Base-by-base conservation (phyloP, 23 red algal genomes). In the Gracilaria caudata region DNA sequence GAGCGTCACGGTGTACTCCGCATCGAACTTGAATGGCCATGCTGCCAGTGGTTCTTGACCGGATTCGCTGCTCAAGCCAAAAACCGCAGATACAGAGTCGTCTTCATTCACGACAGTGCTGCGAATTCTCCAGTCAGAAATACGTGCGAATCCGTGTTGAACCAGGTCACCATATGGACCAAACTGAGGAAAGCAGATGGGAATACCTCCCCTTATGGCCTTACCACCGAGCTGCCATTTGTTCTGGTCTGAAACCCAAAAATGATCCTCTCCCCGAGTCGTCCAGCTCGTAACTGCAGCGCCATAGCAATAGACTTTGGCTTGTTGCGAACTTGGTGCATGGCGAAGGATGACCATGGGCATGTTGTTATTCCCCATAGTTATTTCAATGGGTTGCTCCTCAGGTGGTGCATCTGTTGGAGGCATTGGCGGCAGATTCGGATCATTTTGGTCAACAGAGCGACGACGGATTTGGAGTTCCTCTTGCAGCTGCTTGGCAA, bases 171-270 rank as follows among this genome's bases (percentile, higher is more conserved):
- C 97, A 74, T 94, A 84, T 28, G 81, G 88, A 17, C 97, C 97
- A 92, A 99, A 99, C 93, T 99, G 97, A 10, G 97, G 97, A 75
- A 95, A 99, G 83, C 97, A 99, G 17, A 99, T 86, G 5, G 97
- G 97, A 70, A 99, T 99, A 16, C 95, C 89, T 35, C 82, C 87
- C 23, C 90, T 79, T 7, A 92, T 92, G 7, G 95, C 81, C 77
- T 92, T 91, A 0, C 64, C 81, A 49, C 83, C 86, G 9, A 56
- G 47, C 51, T 94, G 57, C 87, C 88, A 91, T 71, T 86, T 79
- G 73, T 88, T 92, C 47, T 74, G 84, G 51, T 90, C 87, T 23
- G 90, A 94, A 70, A 86, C 32, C 78, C 85, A 98, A 51, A 98
- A 88, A 64, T 78, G 78, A 12, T 98, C 90, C 36, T 92, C 85